Evolutionary conservation across 2,329 filamentous ascomycete genomes (phyloP), one percentile per base, ranked within the genome.

Genomic region (Paracoccidioides brasiliensis): DNA sequence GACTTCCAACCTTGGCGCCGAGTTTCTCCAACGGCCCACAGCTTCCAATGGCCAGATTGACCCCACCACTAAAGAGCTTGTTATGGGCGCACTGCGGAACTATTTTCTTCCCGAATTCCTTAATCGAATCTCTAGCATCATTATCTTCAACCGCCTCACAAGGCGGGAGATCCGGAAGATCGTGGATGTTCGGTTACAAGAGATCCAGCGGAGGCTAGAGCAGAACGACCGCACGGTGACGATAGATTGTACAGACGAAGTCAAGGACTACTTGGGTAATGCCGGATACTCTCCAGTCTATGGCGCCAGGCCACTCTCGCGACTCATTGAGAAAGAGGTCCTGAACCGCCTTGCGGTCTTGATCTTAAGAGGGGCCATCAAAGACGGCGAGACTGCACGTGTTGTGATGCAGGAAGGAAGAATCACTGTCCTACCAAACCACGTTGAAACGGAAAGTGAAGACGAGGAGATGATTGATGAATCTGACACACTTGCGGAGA

Each of bases 71-170:
- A 81, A 81, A 59, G 90, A 96, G 68, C 78, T 97, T 59, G 91
- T 98, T 66, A 94, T 93, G 85, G 85, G 82, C 54, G 83, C 90
- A 4, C 80, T 98, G 41, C 86, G 91, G 66, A 89, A 89, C 77
- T 97, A 95, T 77, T 98, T 98, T 82, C 78, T 98, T 2, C 93
- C 93, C 37, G 93, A 98, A 67, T 98, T 98, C 79, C 83, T 98
- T 62, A 98, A 98, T 79, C 88, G 93, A 69, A 97, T 98, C 77
- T 91, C 82, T 73, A 93, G 86, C 58, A 88, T 85, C 55, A 90
- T 98, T 74, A 96, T 98, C 74, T 98, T 98, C 82, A 98, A 98
- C 78, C 87, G 93, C 50, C 85, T 98, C 55, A 91, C 88, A 3
- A 86, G 84, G 69, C 78, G 74, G 56, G 93, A 98, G 74, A 98